Conservation (phyloP, 2,329 filamentous ascomycete species). For the Tolypocladium guangdongense region DNA sequence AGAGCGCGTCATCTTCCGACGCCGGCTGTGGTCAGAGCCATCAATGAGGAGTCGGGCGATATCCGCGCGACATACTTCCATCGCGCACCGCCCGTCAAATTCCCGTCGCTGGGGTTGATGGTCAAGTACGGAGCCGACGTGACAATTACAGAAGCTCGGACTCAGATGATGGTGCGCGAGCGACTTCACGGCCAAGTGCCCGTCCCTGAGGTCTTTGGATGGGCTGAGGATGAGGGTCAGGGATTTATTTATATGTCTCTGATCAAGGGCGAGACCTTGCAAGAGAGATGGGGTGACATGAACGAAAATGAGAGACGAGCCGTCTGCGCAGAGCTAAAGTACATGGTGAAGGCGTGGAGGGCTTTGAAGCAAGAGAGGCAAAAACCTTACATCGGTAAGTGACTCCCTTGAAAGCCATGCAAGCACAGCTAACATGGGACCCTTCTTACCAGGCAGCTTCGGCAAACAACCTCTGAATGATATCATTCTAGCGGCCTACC, state of each 20-base stretch:
- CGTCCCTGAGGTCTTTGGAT: slow-evolving; percentile 24
- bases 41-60: too few species aligned
- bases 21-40: too few species aligned
- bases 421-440: slow-evolving; percentile 3
- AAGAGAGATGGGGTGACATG: slow-evolving; percentile 8
- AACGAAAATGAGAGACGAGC: slow-evolving; percentile 7
- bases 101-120: slow-evolving; percentile 19
- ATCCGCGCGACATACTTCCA: slow-evolving; percentile 5
- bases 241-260: slow-evolving; percentile 16
- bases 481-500: slow-evolving; percentile 13
- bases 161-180: slow-evolving; percentile 16
- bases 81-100: slow-evolving; percentile 17
- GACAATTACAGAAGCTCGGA: slow-evolving; percentile 16
- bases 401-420: neutral
- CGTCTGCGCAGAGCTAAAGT: too few species aligned
- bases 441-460: slow-evolving; percentile 13
- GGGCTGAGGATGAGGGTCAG: slow-evolving; percentile 9
- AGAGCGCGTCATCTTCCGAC: too few species aligned
- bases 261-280: slow-evolving; percentile 10
- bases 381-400: too few species aligned
- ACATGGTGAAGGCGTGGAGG: too few species aligned
- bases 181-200: slow-evolving; percentile 12
- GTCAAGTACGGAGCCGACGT: slow-evolving; percentile 23
- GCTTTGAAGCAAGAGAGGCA: too few species aligned
- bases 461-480: slow-evolving; percentile 19